A percentile compares a stretch with the other conserved stretches of the same genome.
These are phyloP conservation scores for Aspergillus novofumigatus DNA, from an alignment of 2,329 filamentous ascomycete species.

Conservation along the genomic window DNA sequence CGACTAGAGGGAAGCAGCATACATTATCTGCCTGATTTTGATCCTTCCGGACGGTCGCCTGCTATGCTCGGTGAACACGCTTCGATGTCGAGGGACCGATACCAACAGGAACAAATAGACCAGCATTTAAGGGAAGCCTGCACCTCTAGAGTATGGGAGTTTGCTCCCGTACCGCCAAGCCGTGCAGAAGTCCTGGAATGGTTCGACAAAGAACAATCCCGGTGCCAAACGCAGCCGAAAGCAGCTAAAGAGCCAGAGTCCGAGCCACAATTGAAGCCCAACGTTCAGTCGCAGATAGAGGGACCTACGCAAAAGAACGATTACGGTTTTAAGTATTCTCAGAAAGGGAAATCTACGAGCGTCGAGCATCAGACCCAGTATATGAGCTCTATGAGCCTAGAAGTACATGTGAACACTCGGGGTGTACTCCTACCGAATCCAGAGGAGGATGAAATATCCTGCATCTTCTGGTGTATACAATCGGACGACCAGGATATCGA, in stretches of 20 bases:
- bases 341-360: conserved; percentile 67
- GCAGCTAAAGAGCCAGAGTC: conserved; percentile 6
- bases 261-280: conserved; percentile 19
- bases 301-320: conserved; percentile 78
- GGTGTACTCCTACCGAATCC: conserved; percentile 80
- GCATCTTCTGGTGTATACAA: conserved; percentile 86
- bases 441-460: conserved; percentile 80
- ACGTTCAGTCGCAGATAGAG: conserved; percentile 74
- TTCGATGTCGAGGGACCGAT: conserved; percentile 47
- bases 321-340: conserved; percentile 81
- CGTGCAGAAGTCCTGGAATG: conserved; percentile 66
- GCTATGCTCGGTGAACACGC: conserved; percentile 54
- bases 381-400: conserved; percentile 95
- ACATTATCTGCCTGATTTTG: conserved; percentile 76
- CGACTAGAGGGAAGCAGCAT: conserved; percentile 69
- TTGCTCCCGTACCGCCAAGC: conserved; percentile 66
- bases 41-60: conserved; percentile 55
- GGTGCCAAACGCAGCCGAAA: neutral
- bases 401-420: conserved; percentile 85
- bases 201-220: conserved; percentile 46
- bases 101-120: conserved; percentile 49
- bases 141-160: conserved; percentile 69
- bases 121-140: conserved; percentile 55
- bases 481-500: conserved; percentile 62
- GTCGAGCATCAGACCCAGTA: conserved; percentile 83